phyloP scores from a whole-genome alignment of 768 basidiomycete genomes.

The Hypsizygus marmoreus region DNA sequence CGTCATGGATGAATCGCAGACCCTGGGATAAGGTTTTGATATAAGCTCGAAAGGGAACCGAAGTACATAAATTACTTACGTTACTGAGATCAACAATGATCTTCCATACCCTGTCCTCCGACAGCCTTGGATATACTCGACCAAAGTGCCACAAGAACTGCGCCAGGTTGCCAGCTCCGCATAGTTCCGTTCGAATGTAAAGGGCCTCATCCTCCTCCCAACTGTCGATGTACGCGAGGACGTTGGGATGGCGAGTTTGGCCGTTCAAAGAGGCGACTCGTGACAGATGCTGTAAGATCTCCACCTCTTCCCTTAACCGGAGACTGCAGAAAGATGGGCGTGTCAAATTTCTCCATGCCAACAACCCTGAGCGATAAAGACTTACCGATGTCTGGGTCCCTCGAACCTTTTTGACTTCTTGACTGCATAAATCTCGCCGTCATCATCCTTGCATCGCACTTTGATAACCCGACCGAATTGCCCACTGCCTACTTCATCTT shows the following conservation, averaged over 20 bases:
- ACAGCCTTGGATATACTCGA: conserved; percentile 76
- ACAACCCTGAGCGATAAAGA: conserved; percentile 25
- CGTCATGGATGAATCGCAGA: conserved; percentile 84
- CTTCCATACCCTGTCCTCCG: conserved; percentile 96
- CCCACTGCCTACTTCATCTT: conserved; percentile 85
- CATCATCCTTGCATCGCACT: conserved; percentile 65
- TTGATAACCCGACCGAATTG: conserved; percentile 94
- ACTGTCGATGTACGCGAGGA: conserved; percentile 87
- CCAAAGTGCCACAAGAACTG: conserved; percentile 93
- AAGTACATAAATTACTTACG: conserved; percentile 54
- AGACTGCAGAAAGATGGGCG: conserved; percentile 44
- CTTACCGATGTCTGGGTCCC: conserved; percentile 87
- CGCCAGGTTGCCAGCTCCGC: conserved; percentile 89
- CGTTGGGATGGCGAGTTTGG: conserved; percentile 66
- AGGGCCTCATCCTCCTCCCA: conserved; percentile 93
- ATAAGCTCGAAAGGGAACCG: conserved; percentile 23
- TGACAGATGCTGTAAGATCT: conserved; percentile 80
- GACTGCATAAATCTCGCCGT: conserved; percentile 71
- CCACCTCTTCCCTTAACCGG: conserved; percentile 92
- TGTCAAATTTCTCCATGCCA: conserved; percentile 29
- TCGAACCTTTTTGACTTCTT: conserved; percentile 95
- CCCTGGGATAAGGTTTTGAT: conserved; percentile 55
- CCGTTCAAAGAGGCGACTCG: conserved; percentile 39
- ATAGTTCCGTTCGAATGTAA: conserved; percentile 93
- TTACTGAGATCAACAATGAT: conserved; percentile 87